A percentile compares a stretch with the other conserved stretches of the same genome.
Conservation (phyloP, 345 rosid species). For the Psidium guajava region DNA sequence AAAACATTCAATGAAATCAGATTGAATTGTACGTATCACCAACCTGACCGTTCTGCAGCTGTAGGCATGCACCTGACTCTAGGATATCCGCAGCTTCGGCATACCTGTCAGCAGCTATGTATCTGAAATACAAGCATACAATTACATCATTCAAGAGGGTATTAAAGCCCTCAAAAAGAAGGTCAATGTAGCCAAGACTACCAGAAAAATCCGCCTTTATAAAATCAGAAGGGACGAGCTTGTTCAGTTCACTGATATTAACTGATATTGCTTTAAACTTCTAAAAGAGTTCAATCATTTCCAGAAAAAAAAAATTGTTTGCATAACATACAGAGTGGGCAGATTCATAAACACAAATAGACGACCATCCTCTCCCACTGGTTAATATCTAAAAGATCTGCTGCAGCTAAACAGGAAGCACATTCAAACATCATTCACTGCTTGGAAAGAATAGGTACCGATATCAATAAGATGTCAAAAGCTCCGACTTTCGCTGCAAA, state of each 20-base stretch:
- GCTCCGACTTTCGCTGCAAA: neutral
- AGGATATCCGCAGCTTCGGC: conserved; percentile 79
- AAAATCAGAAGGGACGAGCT: neutral
- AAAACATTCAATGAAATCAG: neutral
- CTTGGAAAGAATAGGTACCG: neutral
- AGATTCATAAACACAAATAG: neutral
- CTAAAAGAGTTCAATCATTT: neutral
- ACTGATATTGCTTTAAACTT: neutral
- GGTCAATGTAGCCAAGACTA: neutral
- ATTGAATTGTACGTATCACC: neutral
- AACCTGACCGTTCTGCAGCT: conserved; percentile 68
- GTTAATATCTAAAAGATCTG: neutral
- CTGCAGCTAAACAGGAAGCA: neutral
- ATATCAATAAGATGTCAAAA: neutral
- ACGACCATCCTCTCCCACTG: neutral
- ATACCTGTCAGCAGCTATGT: conserved; percentile 58
- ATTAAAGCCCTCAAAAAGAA: neutral
- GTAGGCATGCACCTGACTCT: conserved; percentile 78
- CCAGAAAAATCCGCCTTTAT: neutral
- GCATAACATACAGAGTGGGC: neutral
- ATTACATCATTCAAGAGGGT: neutral
- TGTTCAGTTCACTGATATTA: neutral
- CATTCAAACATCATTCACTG: neutral
- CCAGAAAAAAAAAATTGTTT: neutral
- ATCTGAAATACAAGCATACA: conserved; percentile 25